Percentiles rank a stretch among this genome's conserved stretches.
phyloP scores from a whole-genome alignment of 2,329 filamentous ascomycete genomes.

The Aspergillus puulaauensis region DNA sequence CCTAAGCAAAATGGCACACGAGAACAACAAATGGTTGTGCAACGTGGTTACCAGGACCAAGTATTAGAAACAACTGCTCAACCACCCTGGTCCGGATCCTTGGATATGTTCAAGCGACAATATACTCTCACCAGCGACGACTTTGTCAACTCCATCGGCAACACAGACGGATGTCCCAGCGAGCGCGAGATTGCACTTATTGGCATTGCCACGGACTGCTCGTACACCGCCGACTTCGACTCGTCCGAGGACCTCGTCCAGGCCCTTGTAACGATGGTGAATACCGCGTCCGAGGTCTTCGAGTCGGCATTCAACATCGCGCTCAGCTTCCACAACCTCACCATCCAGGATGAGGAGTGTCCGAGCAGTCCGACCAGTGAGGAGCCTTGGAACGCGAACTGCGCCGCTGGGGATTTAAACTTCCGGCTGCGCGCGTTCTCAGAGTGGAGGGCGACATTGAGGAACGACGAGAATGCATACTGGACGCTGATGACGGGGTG shows the following conservation, averaged over 20 bases:
- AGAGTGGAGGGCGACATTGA: conserved; percentile 71
- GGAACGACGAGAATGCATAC: conserved; percentile 73
- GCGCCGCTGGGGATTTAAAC: conserved; percentile 18
- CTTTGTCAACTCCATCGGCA: conserved; percentile 71
- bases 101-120: conserved; percentile 1
- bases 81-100: not conserved
- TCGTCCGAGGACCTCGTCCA: conserved; percentile 49
- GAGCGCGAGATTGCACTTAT: conserved; percentile 85
- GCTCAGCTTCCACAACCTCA: conserved; percentile 78
- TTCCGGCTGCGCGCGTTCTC: conserved; percentile 68
- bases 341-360: conserved; percentile 70
- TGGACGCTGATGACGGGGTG: conserved; percentile 87
- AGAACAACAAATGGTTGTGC: not conserved
- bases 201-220: conserved; percentile 87
- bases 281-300: conserved; percentile 79
- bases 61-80: not conserved
- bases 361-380: conserved; percentile 64
- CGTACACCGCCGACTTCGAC: conserved; percentile 71
- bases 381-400: conserved; percentile 21
- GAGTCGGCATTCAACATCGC: conserved; percentile 91
- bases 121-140: not conserved
- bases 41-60: not conserved
- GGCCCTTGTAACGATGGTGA: conserved; percentile 60
- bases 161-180: conserved; percentile 72
- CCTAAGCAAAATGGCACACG: not conserved